Conservation (phyloP, 202 grass and related monocot species). For the Panicum virgatum region DNA sequence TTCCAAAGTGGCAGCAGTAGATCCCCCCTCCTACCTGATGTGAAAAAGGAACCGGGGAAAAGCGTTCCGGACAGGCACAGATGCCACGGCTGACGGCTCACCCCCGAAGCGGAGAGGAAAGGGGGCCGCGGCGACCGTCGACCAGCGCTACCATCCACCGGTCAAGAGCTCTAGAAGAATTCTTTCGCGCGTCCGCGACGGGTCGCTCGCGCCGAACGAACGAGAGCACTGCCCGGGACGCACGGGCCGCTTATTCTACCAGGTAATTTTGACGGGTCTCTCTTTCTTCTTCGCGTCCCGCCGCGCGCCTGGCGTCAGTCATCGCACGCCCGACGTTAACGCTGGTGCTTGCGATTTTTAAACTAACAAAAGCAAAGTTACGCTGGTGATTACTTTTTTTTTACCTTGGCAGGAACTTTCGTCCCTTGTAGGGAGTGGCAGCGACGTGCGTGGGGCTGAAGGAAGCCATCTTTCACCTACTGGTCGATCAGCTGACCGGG, state of each 20-base stretch:
- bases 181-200: background rate
- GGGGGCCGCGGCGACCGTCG: background rate
- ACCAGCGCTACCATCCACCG: background rate
- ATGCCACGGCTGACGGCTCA: constrained; percentile 4
- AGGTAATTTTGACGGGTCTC: background rate
- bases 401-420: background rate
- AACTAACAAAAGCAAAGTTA: too few species aligned
- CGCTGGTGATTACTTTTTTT: background rate
- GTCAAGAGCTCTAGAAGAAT: constrained; percentile 20
- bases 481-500: background rate
- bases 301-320: too few species aligned
- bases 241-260: background rate
- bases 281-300: background rate
- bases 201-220: background rate
- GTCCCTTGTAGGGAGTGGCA: too few species aligned
- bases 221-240: background rate
- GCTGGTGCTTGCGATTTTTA: too few species aligned
- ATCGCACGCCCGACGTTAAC: constrained; percentile 6
- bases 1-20: too few species aligned
- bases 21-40: too few species aligned
- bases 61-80: too few species aligned
- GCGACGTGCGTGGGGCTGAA: background rate
- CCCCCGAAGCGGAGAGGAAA: constrained; percentile 33
- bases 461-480: background rate
- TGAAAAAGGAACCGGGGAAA: too few species aligned